phyloP scores from a whole-genome alignment of 169 alveolate genomes.

The Cytauxzoon felis region DNA sequence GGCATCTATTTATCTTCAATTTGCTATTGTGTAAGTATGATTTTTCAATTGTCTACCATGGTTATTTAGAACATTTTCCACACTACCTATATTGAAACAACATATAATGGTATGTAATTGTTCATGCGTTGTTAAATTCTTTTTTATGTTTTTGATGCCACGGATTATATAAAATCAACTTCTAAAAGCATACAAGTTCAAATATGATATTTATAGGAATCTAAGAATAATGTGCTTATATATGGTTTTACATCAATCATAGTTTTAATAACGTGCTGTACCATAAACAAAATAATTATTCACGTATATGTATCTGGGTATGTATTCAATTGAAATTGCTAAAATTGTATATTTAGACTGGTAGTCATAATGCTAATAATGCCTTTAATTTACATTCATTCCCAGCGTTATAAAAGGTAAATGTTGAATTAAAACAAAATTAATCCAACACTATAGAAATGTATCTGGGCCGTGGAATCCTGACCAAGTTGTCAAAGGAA shows the following conservation, averaged over 20 bases:
- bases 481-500: constrained; percentile 39
- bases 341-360: constrained; percentile 2
- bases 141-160: no score
- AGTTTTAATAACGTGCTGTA: constrained; percentile 9
- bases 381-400: constrained; percentile 50
- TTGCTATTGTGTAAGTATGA: constrained; percentile 32
- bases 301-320: constrained; percentile 38
- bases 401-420: constrained; percentile 55
- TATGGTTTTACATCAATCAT: constrained; percentile 22
- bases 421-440: background rate
- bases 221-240: background rate
- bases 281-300: constrained; percentile 22
- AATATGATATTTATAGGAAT: constrained; percentile 5
- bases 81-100: constrained; percentile 40
- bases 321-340: background rate
- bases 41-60: no score
- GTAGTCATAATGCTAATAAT: constrained; percentile 6
- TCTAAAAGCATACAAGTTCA: no score
- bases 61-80: constrained; percentile 36
- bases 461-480: constrained; percentile 65
- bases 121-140: no score
- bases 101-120: constrained; percentile 35
- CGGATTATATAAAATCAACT: no score
- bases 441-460: constrained; percentile 8
- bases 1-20: constrained; percentile 54